Conservation (phyloP, 2,329 filamentous ascomycete genomes). For the Fragosphaeria purpurea region DNA sequence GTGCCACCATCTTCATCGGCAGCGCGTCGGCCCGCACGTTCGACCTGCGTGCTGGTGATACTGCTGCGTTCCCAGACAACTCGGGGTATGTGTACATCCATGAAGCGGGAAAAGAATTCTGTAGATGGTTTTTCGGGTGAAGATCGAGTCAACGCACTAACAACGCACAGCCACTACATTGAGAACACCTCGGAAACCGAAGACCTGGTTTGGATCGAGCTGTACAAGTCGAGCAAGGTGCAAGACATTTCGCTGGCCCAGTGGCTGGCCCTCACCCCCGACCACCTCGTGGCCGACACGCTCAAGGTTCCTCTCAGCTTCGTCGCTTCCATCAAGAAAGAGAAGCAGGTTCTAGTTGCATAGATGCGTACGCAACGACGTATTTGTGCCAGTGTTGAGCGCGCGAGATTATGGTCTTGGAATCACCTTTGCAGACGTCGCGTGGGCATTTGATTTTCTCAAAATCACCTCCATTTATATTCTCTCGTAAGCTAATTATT, state of each 20-base stretch:
- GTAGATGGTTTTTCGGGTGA: too few relatives aligned
- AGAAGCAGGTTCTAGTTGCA: slow-evolving; percentile 24
- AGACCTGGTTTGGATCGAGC: slow-evolving; percentile 56
- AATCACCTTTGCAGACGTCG: too few relatives aligned
- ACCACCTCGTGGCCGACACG: slow-evolving; percentile 49
- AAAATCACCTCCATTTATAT: too few relatives aligned
- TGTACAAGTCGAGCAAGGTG: slow-evolving; percentile 58
- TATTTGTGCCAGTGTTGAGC: too few relatives aligned
- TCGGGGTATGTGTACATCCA: slow-evolving; percentile 25
- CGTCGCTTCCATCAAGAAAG: slow-evolving; percentile 47
- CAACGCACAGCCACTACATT: slow-evolving; percentile 47
- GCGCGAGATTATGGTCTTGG: too few relatives aligned
- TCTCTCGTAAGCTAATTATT: too few relatives aligned
- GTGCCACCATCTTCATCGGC: slow-evolving; percentile 56
- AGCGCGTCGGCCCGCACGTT: slow-evolving; percentile 52
- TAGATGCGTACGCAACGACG: too few relatives aligned
- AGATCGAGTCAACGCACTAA: too few relatives aligned
- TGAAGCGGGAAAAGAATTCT: too few relatives aligned
- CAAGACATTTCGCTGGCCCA: slow-evolving; percentile 57
- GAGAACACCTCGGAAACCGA: slow-evolving; percentile 53
- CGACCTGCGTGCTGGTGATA: slow-evolving; percentile 56
- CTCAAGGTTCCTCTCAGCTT: slow-evolving; percentile 48
- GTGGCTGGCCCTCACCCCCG: slow-evolving; percentile 59
- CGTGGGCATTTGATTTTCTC: too few relatives aligned
- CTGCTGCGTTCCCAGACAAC: slow-evolving; percentile 58